A percentile compares a stretch with the other conserved stretches of the same genome.
These are phyloP conservation scores for Viola odorata DNA, from an alignment of 345 rosid genomes.

Conservation along the genomic window DNA sequence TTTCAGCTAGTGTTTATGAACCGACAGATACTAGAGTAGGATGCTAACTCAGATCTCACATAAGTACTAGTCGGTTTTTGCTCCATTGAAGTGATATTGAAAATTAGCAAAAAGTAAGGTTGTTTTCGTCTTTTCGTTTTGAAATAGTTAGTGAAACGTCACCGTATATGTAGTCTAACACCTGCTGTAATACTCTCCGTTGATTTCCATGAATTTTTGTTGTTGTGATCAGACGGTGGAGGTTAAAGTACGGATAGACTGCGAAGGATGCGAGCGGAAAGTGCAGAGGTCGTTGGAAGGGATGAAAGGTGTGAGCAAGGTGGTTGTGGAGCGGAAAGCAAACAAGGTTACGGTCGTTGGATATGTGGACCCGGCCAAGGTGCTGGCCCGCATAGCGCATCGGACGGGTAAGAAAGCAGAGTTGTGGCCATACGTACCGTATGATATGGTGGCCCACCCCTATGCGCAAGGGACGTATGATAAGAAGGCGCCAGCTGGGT, in stretches of 20 bases:
- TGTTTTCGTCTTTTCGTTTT: neutral
- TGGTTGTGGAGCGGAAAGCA: slow-evolving; percentile 72
- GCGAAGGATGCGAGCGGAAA: slow-evolving; percentile 95
- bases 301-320: slow-evolving; percentile 79
- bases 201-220: neutral
- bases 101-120: neutral
- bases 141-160: too few species aligned
- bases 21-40: too few species aligned
- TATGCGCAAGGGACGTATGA: slow-evolving; percentile 88
- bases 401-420: slow-evolving; percentile 94
- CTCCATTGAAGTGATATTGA: neutral
- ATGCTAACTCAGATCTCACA: too few species aligned
- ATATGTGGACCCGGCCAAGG: slow-evolving; percentile 68
- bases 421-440: slow-evolving; percentile 91
- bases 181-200: neutral
- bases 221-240: slow-evolving; percentile 74
- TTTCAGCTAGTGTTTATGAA: too few species aligned
- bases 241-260: slow-evolving; percentile 78
- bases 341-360: slow-evolving; percentile 83
- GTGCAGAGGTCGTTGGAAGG: slow-evolving; percentile 78
- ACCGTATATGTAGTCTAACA: too few species aligned
- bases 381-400: slow-evolving; percentile 66
- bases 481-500: slow-evolving; percentile 80
- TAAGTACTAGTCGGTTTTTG: too few species aligned
- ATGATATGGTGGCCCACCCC: slow-evolving; percentile 82